phyloP scores from a whole-genome alignment of 768 basidiomycete species.

The Russula abietina region DNA sequence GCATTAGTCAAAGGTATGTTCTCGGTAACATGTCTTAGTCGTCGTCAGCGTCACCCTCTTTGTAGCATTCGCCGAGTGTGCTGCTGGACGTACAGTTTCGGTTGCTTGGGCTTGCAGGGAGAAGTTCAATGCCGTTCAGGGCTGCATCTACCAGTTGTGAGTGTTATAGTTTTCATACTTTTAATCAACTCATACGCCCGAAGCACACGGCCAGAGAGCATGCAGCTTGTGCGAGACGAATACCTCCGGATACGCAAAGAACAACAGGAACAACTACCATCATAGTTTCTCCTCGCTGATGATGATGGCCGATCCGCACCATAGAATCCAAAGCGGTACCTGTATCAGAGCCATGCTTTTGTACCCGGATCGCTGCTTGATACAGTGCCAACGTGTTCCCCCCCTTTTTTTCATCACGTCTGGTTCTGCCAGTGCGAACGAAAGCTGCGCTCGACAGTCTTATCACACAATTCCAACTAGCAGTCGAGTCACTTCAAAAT shows the following conservation, averaged over 20 bases:
- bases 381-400: neutral
- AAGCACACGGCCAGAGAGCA: conserved; percentile 69
- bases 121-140: conserved; percentile 62
- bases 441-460: neutral
- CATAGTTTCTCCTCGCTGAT: neutral
- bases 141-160: conserved; percentile 76
- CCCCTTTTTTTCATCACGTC: neutral
- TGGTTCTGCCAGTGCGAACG: neutral
- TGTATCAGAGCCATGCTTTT: neutral
- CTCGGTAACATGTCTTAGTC: neutral
- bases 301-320: neutral
- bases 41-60: neutral
- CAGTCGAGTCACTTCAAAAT: neutral
- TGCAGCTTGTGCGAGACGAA: conserved; percentile 65
- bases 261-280: conserved; percentile 25
- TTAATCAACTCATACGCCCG: neutral
- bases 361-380: neutral
- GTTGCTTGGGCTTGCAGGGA: conserved; percentile 80
- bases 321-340: neutral
- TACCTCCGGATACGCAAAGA: conserved; percentile 61
- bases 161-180: conserved; percentile 29
- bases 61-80: conserved; percentile 80
- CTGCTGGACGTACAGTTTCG: conserved; percentile 71
- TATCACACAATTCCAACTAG: neutral
- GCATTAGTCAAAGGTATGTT: conserved; percentile 60